Evolutionary conservation across 2,329 filamentous ascomycete species (phyloP).

Genomic region (Trichoderma gracile): DNA sequence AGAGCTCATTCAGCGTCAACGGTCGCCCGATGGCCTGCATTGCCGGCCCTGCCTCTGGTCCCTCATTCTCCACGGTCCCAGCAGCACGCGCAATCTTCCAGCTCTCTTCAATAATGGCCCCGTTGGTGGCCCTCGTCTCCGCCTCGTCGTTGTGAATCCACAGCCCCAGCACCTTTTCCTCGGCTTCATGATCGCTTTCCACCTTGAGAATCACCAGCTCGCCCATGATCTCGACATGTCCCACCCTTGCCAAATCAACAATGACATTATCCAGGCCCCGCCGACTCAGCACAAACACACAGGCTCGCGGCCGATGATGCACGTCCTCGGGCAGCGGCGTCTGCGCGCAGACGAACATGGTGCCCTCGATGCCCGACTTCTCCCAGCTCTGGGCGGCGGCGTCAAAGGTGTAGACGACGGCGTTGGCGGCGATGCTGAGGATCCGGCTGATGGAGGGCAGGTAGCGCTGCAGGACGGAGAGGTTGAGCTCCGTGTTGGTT

Average conservation of each 20-base stretch:
- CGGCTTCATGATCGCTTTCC: conserved; percentile 39
- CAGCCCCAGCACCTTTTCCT: conserved; percentile 51
- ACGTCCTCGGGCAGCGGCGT: conserved; percentile 43
- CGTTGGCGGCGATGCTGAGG: conserved; percentile 78
- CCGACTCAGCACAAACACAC: conserved; percentile 73
- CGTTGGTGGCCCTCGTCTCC: conserved; percentile 46
- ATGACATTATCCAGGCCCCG: conserved; percentile 70
- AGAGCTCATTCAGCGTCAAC: conserved; percentile 50
- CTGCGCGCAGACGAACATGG: conserved; percentile 80
- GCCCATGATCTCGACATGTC: conserved; percentile 62
- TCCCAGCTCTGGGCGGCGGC: conserved; percentile 70
- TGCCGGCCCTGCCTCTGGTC: conserved; percentile 43
- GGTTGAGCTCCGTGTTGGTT: conserved; percentile 83
- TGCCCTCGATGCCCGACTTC: conserved; percentile 81
- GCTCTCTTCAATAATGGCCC: conserved; percentile 45
- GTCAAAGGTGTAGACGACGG: conserved; percentile 80
- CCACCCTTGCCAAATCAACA: conserved; percentile 61
- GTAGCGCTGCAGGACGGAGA: conserved; percentile 79
- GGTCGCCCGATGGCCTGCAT: conserved; percentile 48
- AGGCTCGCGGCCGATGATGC: conserved; percentile 45
- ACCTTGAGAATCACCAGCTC: conserved; percentile 55
- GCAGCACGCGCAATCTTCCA: conserved; percentile 44
- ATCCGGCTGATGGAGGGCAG: conserved; percentile 72
- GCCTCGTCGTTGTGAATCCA: conserved; percentile 56
- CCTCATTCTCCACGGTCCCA: conserved; percentile 35